Evolutionary conservation across 2,329 filamentous ascomycete species (phyloP).

Genomic region (Ceratocystis colombiana): DNA sequence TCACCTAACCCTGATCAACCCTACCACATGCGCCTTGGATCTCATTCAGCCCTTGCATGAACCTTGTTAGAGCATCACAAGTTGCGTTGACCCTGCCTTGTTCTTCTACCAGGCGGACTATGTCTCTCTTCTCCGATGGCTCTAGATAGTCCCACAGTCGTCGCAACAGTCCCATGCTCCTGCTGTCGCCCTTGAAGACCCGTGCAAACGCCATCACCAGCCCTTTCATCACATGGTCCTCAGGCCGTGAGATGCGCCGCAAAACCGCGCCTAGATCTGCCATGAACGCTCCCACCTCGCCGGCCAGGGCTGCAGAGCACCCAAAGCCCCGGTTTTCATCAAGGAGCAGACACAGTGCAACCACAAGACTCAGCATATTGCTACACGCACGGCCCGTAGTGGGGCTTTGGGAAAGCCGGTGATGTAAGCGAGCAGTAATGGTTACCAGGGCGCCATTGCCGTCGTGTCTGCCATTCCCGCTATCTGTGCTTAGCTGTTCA

Average conservation of each 20-base stretch:
- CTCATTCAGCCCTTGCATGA: background rate
- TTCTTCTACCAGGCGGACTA: background rate
- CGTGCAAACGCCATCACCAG: conserved; percentile 29
- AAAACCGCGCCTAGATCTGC: conserved; percentile 28
- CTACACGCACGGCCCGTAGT: conserved; percentile 1
- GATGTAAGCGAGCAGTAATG: conserved; percentile 14
- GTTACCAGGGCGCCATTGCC: conserved; percentile 5
- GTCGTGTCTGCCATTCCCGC: background rate
- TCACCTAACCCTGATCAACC: background rate
- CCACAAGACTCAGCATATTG: conserved; percentile 25
- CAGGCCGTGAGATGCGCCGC: conserved; percentile 23
- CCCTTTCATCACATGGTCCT: conserved; percentile 23
- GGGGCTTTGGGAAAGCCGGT: conserved; percentile 17
- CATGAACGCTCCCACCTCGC: conserved; percentile 29
- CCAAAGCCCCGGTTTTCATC: conserved; percentile 29
- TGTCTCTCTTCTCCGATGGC: conserved; percentile 3
- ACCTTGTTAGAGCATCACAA: background rate
- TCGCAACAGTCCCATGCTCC: conserved; percentile 25
- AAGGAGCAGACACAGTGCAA: conserved; percentile 30
- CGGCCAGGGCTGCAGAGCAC: conserved; percentile 29
- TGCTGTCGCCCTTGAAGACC: conserved; percentile 27
- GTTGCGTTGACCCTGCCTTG: background rate
- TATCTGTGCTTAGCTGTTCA: conserved; percentile 7
- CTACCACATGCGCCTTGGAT: background rate
- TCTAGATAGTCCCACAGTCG: conserved; percentile 29